phyloP scores from a whole-genome alignment of 371 early-diverging fungal species.

The Mucor circinelloides region DNA sequence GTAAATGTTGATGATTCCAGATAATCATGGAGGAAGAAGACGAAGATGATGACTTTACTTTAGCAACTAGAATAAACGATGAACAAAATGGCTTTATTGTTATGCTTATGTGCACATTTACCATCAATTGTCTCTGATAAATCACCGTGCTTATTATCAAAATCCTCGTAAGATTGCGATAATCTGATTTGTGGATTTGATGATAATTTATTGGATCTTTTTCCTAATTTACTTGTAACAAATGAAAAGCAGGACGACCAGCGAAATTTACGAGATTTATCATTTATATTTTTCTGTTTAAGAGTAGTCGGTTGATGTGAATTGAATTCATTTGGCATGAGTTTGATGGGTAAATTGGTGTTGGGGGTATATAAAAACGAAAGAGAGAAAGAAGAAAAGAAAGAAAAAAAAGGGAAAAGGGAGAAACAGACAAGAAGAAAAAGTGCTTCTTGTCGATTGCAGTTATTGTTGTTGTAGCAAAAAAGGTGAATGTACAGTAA shows the following conservation, averaged over 20 bases:
- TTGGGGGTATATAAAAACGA: neutral
- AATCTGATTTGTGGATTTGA: constrained; percentile 13
- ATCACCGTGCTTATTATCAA: neutral
- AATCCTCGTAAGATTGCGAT: constrained; percentile 21
- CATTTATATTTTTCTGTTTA: constrained; percentile 2
- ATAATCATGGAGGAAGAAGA: neutral
- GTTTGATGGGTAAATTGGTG: neutral
- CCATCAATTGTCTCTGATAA: neutral
- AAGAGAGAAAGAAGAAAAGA: neutral
- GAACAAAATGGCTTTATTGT: no score
- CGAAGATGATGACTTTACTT: neutral
- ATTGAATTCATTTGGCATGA: constrained; percentile 17
- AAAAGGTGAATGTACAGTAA: neutral
- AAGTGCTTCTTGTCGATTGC: neutral
- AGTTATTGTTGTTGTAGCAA: neutral
- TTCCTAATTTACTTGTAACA: constrained; percentile 20
- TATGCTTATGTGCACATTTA: neutral
- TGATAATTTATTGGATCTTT: neutral
- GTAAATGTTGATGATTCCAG: neutral
- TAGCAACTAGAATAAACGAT: neutral
- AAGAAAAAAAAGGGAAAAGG: neutral
- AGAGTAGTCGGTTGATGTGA: neutral
- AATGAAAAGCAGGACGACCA: constrained; percentile 33
- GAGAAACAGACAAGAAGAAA: neutral
- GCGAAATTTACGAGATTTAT: constrained; percentile 30